These are phyloP conservation scores for Dalechampia spathulata DNA, from an alignment of 441 rosid genomes.

Conservation along the genomic window DNA sequence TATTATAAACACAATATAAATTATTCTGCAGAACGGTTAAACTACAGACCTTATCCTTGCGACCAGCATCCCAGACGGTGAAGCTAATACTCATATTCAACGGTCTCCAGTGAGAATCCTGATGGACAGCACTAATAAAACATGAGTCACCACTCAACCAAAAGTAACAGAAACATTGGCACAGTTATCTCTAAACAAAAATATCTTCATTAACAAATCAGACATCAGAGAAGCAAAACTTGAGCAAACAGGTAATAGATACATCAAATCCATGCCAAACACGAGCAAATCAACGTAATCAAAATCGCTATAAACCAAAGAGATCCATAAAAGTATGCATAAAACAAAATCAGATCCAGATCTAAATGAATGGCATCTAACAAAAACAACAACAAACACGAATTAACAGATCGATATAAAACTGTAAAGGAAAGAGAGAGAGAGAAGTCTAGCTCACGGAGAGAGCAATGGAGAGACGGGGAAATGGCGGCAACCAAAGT, in stretches of 20 bases:
- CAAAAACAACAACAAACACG: no score
- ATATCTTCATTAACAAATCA: no score
- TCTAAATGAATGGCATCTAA: neutral
- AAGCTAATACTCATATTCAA: conserved; percentile 81
- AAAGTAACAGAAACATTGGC: no score
- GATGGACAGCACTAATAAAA: conserved; percentile 1
- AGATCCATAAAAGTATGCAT: neutral
- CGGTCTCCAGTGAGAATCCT: conserved; percentile 86
- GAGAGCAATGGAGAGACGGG: neutral
- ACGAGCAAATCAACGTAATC: neutral
- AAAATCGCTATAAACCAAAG: neutral
- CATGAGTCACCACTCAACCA: neutral
- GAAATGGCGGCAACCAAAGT: neutral
- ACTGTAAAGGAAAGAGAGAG: neutral
- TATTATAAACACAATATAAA: no score
- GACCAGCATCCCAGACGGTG: conserved; percentile 88
- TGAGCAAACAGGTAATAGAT: no score
- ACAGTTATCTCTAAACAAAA: no score
- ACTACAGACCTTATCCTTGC: conserved; percentile 65
- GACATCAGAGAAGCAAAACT: no score
- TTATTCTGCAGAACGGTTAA: neutral
- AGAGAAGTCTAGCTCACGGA: conserved; percentile 3
- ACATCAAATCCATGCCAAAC: conserved; percentile 1
- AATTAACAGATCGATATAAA: no score
- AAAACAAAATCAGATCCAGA: neutral